A percentile compares a stretch with the other conserved stretches of the same genome.
Evolutionary conservation across 2,329 filamentous ascomycete species (phyloP).

Genomic region (Tolypocladium pustulatum): DNA sequence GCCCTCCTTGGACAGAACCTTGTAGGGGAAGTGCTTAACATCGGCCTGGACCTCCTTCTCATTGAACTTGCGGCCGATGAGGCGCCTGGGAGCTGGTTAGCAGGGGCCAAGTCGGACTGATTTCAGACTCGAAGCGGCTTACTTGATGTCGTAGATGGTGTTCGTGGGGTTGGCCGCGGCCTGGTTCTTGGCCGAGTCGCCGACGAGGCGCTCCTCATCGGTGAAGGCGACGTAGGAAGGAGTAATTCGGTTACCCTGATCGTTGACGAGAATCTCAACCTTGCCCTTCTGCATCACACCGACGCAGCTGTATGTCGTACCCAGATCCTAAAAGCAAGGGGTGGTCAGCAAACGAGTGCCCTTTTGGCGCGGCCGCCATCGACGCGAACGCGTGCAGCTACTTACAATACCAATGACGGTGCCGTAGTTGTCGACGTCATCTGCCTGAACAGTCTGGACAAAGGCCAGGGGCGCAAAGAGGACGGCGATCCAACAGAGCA

Average conservation of each 20-base stretch:
- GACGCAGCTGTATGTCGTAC: constrained; percentile 82
- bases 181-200: constrained; percentile 97
- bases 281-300: constrained; percentile 95
- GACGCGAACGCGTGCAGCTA: constrained; percentile 10
- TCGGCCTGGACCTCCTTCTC: constrained; percentile 87
- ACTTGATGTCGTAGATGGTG: constrained; percentile 79
- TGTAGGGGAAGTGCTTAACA: constrained; percentile 98
- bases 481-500: constrained; percentile 84
- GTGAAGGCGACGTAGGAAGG: constrained; percentile 94
- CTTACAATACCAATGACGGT: constrained; percentile 85
- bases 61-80: constrained; percentile 74
- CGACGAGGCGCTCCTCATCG: constrained; percentile 91
- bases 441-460: constrained; percentile 63
- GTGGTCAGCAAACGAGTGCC: not conserved
- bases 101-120: constrained; percentile 5
- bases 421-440: constrained; percentile 69
- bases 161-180: constrained; percentile 67
- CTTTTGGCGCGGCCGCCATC: not conserved
- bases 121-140: constrained; percentile 26
- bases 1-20: constrained; percentile 77
- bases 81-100: constrained; percentile 42
- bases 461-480: constrained; percentile 83
- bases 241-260: constrained; percentile 94
- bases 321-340: constrained; percentile 49
- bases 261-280: constrained; percentile 91